Evolutionary conservation across 2,329 filamentous ascomycete species (phyloP), one percentile per base, ranked within the genome.

Genomic region (Scedosporium boydii): DNA sequence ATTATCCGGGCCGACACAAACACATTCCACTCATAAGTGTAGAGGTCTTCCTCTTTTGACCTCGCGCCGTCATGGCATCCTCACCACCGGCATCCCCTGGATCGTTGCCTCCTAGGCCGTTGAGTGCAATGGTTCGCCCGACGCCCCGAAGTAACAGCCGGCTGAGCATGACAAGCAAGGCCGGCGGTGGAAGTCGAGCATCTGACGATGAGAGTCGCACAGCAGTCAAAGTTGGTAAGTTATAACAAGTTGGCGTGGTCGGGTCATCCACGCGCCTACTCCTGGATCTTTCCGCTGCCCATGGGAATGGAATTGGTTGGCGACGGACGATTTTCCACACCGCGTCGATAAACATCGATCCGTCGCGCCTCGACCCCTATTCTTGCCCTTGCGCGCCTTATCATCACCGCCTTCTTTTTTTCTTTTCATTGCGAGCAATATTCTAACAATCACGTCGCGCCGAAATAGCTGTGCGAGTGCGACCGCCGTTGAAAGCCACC

Each of bases 161-260:
- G 68, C 80, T 96, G 82, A 96, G 91, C 78, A 88, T 89, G 79
- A 87, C 82, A 70, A 90, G 89, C 77, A 93, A 89, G 75, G 87
- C 82, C 60, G 88, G 86, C 62, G 83, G 82, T 68, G 86, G 88
- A 66, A 96, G 91, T 76, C 85, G 91, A 71, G 88, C 89, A 26
- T 96, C 92, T 0, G 93, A 97, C 70, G 93, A 97, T 69, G 93
- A 96, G 73, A 83, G 83, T 66, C 93, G 90, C 73, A 96, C 93
- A 6, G 90, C 93, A 27, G 93, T 97, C 77, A 95, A 91, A 93
- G 93, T 97, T 73, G 93, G 93, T 97, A 84, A 57, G 55, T 58
- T 18, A 48, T 48, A 21, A n/a, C 6, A 21, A 12, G 18, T 48
- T 2, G 18, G 21, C 34, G 34, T 38, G 34, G 10, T 38, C 34